phyloP scores from a whole-genome alignment of 2,329 filamentous ascomycete genomes.

The Botrytis galanthina region DNA sequence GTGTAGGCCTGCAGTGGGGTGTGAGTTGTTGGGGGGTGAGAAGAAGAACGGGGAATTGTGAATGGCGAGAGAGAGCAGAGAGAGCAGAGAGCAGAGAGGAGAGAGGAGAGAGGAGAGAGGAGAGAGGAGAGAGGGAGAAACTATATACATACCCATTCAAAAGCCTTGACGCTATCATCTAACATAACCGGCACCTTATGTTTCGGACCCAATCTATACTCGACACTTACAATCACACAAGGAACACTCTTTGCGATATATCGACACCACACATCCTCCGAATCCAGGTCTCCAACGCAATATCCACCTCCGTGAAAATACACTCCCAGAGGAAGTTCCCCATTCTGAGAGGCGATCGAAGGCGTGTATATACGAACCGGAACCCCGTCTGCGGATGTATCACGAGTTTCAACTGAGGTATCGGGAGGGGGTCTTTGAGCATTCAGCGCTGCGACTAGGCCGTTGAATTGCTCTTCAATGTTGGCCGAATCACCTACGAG shows the following conservation, averaged over 20 bases:
- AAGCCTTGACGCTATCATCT: slow-evolving; percentile 5
- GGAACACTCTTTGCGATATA: slow-evolving; percentile 50
- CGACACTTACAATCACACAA: slow-evolving; percentile 54
- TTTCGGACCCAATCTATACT: slow-evolving; percentile 47
- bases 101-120: no score
- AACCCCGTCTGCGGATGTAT: slow-evolving; percentile 25
- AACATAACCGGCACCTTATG: slow-evolving; percentile 10
- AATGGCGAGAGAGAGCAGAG: no score
- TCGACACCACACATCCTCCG: slow-evolving; percentile 56
- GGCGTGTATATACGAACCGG: slow-evolving; percentile 34
- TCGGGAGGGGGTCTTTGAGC: slow-evolving; percentile 27
- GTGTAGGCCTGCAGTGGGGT: slow-evolving; percentile 23
- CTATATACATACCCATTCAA: background rate
- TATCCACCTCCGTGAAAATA: slow-evolving; percentile 60
- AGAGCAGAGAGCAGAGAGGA: no score
- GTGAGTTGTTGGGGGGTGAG: no score
- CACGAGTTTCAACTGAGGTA: slow-evolving; percentile 22
- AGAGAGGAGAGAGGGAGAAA: no score
- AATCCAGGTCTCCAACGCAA: slow-evolving; percentile 62
- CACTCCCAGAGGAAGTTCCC: slow-evolving; percentile 46
- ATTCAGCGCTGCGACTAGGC: slow-evolving; percentile 20
- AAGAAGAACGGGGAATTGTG: background rate
- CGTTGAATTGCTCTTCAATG: slow-evolving; percentile 27
- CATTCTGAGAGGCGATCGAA: background rate
- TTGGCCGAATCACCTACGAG: slow-evolving; percentile 24